phyloP scores from a whole-genome alignment of 129 eudicot genomes.

The sunflower (Helianthus annuus) region HanXRQr2.0-SUNRISE NC_035433.2:107733933-107734432 shows the following conservation, averaged over 20 bases:
- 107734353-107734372: background rate
- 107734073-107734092: conserved; percentile 1
- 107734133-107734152: conserved; percentile 95
- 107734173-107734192: background rate
- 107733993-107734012: conserved; percentile 82
- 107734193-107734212: background rate
- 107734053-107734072: background rate
- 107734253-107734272: conserved; percentile 77
- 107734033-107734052: conserved; percentile 53
- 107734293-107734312: conserved; percentile 79
- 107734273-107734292: conserved; percentile 80
- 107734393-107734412: too few species aligned
- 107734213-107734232: background rate
- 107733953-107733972: conserved; percentile 69
- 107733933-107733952: background rate
- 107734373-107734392: background rate
- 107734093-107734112: conserved; percentile 46
- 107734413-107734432: too few species aligned
- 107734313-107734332: conserved; percentile 22
- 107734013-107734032: conserved; percentile 96
- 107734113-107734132: conserved; percentile 97
- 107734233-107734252: conserved; percentile 70
- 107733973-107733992: conserved; percentile 89
- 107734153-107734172: conserved; percentile 53
- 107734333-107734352: background rate